Conservation (phyloP, 208 protist species). For the Blastocrithidia nonstop region DNA sequence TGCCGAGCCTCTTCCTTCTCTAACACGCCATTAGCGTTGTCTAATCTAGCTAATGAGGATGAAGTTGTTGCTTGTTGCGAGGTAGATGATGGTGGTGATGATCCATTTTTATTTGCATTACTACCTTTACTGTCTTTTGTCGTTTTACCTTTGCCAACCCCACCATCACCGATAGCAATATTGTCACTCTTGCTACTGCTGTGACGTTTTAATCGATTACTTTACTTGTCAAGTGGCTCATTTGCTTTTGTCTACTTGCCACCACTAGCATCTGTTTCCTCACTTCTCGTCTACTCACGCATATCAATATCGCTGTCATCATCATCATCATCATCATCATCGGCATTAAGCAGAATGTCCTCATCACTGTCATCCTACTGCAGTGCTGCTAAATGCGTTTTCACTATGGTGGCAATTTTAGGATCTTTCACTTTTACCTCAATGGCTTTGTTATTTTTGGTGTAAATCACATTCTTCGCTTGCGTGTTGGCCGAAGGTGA, state of each 20-base stretch:
- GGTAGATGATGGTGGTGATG: no score
- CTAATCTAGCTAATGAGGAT: no score
- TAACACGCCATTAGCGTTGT: background rate
- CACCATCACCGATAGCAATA: no score
- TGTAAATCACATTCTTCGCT: constrained; percentile 4
- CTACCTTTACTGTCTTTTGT: no score
- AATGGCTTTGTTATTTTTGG: constrained; percentile 6
- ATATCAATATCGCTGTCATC: background rate
- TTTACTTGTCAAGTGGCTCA: background rate
- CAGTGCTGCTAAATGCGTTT: constrained; percentile 68
- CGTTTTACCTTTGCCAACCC: no score
- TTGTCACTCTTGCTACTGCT: background rate
- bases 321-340: constrained; percentile 6
- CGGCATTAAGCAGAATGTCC: constrained; percentile 39
- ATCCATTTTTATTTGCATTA: no score
- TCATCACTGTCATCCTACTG: constrained; percentile 32
- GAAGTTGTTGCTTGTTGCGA: no score
- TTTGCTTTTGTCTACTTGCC: no score
- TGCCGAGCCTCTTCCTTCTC: constrained; percentile 58
- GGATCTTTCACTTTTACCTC: constrained; percentile 51
- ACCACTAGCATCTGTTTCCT: background rate
- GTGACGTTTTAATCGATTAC: background rate
- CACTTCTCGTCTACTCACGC: background rate
- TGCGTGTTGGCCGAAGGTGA: constrained; percentile 9
- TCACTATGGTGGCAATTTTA: constrained; percentile 80